Percentiles rank a stretch among this genome's conserved stretches.
Evolutionary conservation across 140 eudicot species (phyloP).

Genomic region (Senecio squalidus): DNA sequence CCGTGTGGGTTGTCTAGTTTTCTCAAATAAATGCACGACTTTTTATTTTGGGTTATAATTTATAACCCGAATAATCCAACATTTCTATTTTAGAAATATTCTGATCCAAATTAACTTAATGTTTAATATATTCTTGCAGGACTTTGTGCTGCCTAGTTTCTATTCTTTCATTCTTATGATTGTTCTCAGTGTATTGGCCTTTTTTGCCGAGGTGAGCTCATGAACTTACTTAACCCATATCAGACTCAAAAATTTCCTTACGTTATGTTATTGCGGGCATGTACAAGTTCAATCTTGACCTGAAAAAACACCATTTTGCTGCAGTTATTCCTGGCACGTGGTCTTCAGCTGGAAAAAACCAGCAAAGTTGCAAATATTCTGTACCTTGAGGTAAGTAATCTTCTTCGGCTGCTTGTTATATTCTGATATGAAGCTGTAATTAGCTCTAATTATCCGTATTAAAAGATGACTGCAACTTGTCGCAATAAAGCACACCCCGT

Average conservation of each 20-base stretch:
- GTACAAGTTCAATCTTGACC: background rate
- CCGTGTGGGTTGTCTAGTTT: no score
- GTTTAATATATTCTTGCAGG: slow-evolving; percentile 32
- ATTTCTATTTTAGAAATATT: slow-evolving; percentile 1
- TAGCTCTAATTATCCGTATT: background rate
- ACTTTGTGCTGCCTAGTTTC: slow-evolving; percentile 56
- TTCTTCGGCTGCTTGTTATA: background rate
- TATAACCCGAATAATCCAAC: background rate
- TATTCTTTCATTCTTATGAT: slow-evolving; percentile 58
- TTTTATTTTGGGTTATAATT: no score
- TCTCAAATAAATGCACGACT: no score
- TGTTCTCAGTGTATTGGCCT: slow-evolving; percentile 51
- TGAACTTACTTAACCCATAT: background rate
- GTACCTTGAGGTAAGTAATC: slow-evolving; percentile 52
- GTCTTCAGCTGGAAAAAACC: slow-evolving; percentile 76
- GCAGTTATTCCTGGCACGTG: slow-evolving; percentile 66
- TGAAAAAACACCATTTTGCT: slow-evolving; percentile 2
- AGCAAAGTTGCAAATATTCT: slow-evolving; percentile 59
- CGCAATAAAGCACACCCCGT: background rate
- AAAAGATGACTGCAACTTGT: background rate
- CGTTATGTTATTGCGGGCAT: background rate
- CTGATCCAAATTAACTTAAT: background rate
- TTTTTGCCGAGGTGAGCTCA: slow-evolving; percentile 59
- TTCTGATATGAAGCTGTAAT: background rate
- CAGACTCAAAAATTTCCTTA: background rate